Conservation (phyloP, 345 rosid species). For the Pugionium dolabratum region DNA sequence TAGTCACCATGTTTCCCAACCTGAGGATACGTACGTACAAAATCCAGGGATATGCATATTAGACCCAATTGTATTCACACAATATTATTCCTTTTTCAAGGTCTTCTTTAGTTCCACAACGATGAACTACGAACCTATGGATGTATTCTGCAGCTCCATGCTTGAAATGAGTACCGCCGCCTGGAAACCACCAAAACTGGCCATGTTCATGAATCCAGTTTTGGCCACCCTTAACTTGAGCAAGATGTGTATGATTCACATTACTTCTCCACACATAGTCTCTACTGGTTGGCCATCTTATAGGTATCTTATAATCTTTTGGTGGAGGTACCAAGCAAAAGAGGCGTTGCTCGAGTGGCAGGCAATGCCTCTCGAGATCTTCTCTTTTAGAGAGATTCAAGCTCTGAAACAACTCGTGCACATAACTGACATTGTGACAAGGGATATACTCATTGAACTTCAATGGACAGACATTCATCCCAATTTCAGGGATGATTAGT, state of each 20-base stretch:
- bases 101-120: not conserved
- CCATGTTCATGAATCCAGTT: constrained; percentile 87
- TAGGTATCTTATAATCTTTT: constrained; percentile 73
- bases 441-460: constrained; percentile 83
- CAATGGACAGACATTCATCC: constrained; percentile 75
- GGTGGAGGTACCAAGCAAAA: constrained; percentile 96
- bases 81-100: too few species aligned
- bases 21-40: constrained; percentile 41
- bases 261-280: constrained; percentile 91
- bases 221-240: constrained; percentile 92
- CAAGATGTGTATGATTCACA: constrained; percentile 89
- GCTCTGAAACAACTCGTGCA: constrained; percentile 60
- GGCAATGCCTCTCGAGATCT: constrained; percentile 90
- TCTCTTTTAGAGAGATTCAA: constrained; percentile 72
- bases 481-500: constrained; percentile 53
- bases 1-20: constrained; percentile 78
- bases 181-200: constrained; percentile 92
- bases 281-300: constrained; percentile 89
- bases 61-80: not conserved
- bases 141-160: constrained; percentile 93
- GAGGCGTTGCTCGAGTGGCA: constrained; percentile 69
- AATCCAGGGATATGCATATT: not conserved
- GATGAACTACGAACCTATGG: constrained; percentile 46
- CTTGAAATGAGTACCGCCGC: constrained; percentile 98
- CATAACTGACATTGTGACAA: constrained; percentile 73